Conservation (phyloP, 2,329 filamentous ascomycete genomes). For the Hymenoscyphus linearis region DNA sequence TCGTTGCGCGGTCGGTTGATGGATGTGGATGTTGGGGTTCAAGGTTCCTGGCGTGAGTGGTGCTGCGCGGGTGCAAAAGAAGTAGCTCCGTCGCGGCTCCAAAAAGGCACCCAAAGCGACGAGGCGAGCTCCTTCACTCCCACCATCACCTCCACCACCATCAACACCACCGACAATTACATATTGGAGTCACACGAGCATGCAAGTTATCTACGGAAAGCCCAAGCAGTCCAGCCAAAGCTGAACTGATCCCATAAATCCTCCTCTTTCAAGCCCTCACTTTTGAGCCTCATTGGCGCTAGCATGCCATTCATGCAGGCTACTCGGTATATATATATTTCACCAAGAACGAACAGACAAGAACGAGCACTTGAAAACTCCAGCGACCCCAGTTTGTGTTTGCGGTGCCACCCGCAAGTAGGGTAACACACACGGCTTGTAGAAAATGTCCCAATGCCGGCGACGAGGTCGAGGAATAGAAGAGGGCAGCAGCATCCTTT, state of each 20-base stretch:
- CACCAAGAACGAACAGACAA: background rate
- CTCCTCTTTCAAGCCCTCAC: background rate
- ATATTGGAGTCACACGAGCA: slow-evolving; percentile 25
- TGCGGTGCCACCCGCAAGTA: background rate
- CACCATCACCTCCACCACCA: background rate
- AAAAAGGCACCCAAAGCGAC: background rate
- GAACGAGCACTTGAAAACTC: background rate
- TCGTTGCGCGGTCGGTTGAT: background rate
- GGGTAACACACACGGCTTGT: background rate
- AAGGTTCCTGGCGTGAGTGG: background rate
- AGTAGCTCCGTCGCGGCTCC: background rate
- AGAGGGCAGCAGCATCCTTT: background rate
- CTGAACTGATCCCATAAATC: background rate
- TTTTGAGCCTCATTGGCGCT: background rate
- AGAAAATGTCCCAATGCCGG: background rate
- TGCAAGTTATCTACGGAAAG: slow-evolving; percentile 26
- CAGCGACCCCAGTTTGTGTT: background rate
- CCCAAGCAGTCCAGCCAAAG: slow-evolving; percentile 5
- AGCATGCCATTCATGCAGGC: background rate
- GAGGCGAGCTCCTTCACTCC: background rate
- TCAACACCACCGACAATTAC: slow-evolving; percentile 15
- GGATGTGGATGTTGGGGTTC: background rate
- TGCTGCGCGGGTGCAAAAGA: background rate
- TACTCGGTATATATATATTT: background rate
- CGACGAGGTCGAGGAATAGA: background rate